Evolutionary conservation across 106 monocot species (phyloP), one percentile per base, ranked within the genome.

Genomic region (Chionographis japonica): DNA sequence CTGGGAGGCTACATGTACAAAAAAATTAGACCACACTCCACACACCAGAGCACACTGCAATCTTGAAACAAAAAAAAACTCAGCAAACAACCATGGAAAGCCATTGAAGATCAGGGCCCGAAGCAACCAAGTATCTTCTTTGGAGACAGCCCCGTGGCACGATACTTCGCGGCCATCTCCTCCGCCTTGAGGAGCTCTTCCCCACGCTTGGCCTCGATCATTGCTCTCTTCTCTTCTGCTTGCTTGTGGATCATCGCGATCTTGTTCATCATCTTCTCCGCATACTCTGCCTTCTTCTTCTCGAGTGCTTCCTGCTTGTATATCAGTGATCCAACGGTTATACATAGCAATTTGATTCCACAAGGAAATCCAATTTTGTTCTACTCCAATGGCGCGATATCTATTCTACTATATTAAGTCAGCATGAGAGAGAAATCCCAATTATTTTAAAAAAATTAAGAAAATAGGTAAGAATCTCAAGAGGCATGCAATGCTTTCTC

Each of bases 181-280:
- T 84, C 79, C 2, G 62, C 79, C 59, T 73, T 75, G 18, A 84
- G 49, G 4, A 72, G 49, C 9, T 72, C 68, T 59, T 76, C 68
- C n/a, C 67, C 75, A 8, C 55, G 72, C 54, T 72, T 56, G 6
- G 64, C 79, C 19, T 79, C 75, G 3, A 79, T 54, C 36, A 49
- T 13, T n/a, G 76, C 76, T 17, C 65, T 72, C 64, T 76, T 84
- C 71, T 79, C 84, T 40, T 84, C 76, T 37, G 84, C 84, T 27
- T 13, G 35, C 72, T 80, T 84, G 64, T 84, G 84, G 53, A 80
- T 65, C 62, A 76, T 68, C 38, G 79, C 75, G 8, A 73, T 13
- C 46, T 80, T 76, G 63, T 84, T 84, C 37, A 36, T 79, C 72
- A 79, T 72, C 14, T 76, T 76, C 53, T 84, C 84, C 3, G 83